A percentile compares a stretch with the other conserved stretches of the same genome.
phyloP scores from a whole-genome alignment of 768 basidiomycete genomes.

The Asterophora parasitica region DNA sequence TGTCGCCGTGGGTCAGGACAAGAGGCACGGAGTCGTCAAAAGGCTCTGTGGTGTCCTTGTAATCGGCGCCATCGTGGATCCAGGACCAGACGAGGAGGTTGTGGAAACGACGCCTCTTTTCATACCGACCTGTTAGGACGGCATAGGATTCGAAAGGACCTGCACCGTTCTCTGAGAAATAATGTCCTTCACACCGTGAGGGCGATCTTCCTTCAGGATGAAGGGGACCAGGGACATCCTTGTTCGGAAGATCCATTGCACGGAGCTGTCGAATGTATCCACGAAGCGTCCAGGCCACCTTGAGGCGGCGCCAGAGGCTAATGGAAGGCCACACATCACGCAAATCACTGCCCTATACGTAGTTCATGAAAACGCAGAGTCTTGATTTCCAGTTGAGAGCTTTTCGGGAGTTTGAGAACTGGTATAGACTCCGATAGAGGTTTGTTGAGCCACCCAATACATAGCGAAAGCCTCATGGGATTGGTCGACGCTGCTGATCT shows the following conservation, averaged over 20 bases:
- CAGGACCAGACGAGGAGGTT: too few relatives aligned
- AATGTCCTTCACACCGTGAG: slow-evolving; percentile 7
- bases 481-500: neutral
- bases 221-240: slow-evolving; percentile 19
- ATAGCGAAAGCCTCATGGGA: neutral
- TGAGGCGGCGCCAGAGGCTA: slow-evolving; percentile 12
- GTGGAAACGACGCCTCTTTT: slow-evolving; percentile 6
- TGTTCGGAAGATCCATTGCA: slow-evolving; percentile 9
- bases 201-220: slow-evolving; percentile 11
- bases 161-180: slow-evolving; percentile 21
- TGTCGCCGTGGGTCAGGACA: slow-evolving; percentile 18
- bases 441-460: slow-evolving; percentile 3
- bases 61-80: too few relatives aligned
- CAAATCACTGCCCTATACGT: slow-evolving; percentile 19
- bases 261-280: slow-evolving; percentile 19
- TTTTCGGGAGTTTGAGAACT: slow-evolving; percentile 14
- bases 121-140: slow-evolving; percentile 22
- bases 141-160: slow-evolving; percentile 26
- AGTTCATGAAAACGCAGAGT: slow-evolving; percentile 20
- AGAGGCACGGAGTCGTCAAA: slow-evolving; percentile 17
- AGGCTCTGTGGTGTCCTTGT: slow-evolving; percentile 1
- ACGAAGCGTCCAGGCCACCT: slow-evolving; percentile 17
- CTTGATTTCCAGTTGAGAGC: slow-evolving; percentile 3
- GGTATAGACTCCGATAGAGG: slow-evolving; percentile 19
- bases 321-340: slow-evolving; percentile 16